Evolutionary conservation across 2,329 filamentous ascomycete genomes (phyloP).

Genomic region (Metarhizium album): DNA sequence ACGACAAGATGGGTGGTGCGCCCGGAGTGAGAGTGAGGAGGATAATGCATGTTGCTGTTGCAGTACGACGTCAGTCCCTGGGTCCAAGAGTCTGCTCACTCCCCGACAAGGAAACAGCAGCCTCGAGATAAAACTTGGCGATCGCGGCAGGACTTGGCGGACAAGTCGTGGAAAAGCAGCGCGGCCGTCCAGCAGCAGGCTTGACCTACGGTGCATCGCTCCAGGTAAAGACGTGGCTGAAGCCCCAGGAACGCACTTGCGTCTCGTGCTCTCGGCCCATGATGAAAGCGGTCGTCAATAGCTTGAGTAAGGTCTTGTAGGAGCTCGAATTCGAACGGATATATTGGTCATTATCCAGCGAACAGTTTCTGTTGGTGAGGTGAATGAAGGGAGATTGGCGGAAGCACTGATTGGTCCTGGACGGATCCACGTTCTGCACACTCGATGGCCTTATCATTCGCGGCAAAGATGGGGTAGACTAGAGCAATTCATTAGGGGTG

Average conservation of each 20-base stretch:
- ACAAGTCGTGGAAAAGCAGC: neutral
- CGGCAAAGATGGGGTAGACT: too few species aligned
- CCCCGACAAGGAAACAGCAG: neutral
- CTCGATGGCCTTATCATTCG: too few species aligned
- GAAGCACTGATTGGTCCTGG: neutral
- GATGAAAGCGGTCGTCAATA: neutral
- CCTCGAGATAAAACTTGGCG: neutral
- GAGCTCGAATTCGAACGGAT: neutral
- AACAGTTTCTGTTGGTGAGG: neutral
- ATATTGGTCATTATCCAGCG: neutral
- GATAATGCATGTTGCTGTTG: conserved; percentile 54
- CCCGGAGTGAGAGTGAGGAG: conserved; percentile 52
- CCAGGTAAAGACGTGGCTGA: conserved; percentile 60
- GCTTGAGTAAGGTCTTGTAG: neutral
- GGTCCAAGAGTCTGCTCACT: neutral
- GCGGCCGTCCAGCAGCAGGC: neutral
- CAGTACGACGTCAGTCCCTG: neutral
- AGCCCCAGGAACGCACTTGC: conserved; percentile 60
- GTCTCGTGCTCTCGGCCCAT: conserved; percentile 33
- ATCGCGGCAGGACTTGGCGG: neutral
- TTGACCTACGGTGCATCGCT: conserved; percentile 53
- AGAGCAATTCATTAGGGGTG: too few species aligned
- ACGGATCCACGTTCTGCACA: neutral
- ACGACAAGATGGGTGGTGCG: conserved; percentile 62
- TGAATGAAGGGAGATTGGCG: neutral